Percentiles rank a stretch among this genome's conserved stretches.
Evolutionary conservation across 2,329 filamentous ascomycete species (phyloP).

Genomic region (Cladosporium colombiae): DNA sequence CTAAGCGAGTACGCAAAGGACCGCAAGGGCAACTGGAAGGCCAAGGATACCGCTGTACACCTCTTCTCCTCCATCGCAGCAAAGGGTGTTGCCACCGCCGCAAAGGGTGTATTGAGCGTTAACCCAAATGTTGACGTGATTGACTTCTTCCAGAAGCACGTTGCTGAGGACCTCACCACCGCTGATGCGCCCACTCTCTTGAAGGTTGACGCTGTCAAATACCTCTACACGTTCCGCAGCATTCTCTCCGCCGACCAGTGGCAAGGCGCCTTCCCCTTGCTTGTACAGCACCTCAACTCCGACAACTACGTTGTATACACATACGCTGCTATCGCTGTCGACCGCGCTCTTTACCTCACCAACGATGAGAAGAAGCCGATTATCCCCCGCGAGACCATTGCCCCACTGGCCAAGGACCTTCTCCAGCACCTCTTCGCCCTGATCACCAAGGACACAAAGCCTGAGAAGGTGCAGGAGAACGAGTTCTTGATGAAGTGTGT

Average conservation of each 20-base stretch:
- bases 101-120: slow-evolving; percentile 85
- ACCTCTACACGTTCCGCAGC: slow-evolving; percentile 93
- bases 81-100: slow-evolving; percentile 83
- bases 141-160: slow-evolving; percentile 90
- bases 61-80: slow-evolving; percentile 92
- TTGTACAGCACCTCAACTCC: slow-evolving; percentile 88
- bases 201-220: slow-evolving; percentile 98
- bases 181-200: slow-evolving; percentile 75
- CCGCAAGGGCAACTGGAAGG: slow-evolving; percentile 77
- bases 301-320: slow-evolving; percentile 96
- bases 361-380: slow-evolving; percentile 74
- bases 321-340: slow-evolving; percentile 95
- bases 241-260: slow-evolving; percentile 91
- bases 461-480: slow-evolving; percentile 96
- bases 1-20: slow-evolving; percentile 72
- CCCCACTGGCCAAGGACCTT: slow-evolving; percentile 80
- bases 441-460: slow-evolving; percentile 79
- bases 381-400: slow-evolving; percentile 76
- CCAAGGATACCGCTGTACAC: slow-evolving; percentile 97
- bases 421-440: slow-evolving; percentile 87
- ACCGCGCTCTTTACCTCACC: slow-evolving; percentile 82
- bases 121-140: slow-evolving; percentile 77
- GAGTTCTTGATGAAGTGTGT: slow-evolving; percentile 98
- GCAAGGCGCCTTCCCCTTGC: slow-evolving; percentile 82
- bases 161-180: slow-evolving; percentile 84